phyloP scores from a whole-genome alignment of 2,329 filamentous ascomycete species.

The Ophiobolus disseminans region DNA sequence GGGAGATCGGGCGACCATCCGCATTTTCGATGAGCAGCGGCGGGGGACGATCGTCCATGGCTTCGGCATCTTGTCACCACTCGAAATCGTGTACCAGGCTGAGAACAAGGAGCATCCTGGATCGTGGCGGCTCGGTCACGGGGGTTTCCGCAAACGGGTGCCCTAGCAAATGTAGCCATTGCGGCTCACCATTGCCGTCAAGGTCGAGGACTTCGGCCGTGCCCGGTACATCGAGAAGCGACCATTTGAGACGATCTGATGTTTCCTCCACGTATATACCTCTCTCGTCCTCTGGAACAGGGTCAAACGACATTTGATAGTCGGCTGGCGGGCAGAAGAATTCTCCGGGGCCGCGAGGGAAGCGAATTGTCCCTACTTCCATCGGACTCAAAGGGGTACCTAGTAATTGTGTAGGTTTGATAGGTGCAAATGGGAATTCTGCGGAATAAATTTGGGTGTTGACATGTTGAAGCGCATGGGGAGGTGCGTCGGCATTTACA shows the following conservation, averaged over 20 bases:
- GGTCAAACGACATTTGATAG: neutral
- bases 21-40: neutral
- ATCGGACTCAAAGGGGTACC: no score
- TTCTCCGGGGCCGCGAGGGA: neutral
- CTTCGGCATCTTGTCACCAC: neutral
- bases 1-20: constrained; percentile 1
- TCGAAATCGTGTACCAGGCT: neutral
- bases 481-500: no score
- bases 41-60: neutral
- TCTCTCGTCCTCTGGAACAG: neutral
- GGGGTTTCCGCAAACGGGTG: neutral
- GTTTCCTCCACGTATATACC: neutral
- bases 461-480: no score
- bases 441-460: no score
- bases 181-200: neutral
- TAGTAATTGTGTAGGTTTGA: no score
- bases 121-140: neutral
- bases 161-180: neutral
- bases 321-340: neutral
- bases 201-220: neutral
- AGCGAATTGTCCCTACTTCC: no score
- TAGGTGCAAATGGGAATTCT: no score
- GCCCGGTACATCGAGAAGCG: neutral
- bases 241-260: constrained; percentile 1
- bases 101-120: neutral